phyloP scores from a whole-genome alignment of 148 eudicot species.

The Vaccinium darrowii region DNA sequence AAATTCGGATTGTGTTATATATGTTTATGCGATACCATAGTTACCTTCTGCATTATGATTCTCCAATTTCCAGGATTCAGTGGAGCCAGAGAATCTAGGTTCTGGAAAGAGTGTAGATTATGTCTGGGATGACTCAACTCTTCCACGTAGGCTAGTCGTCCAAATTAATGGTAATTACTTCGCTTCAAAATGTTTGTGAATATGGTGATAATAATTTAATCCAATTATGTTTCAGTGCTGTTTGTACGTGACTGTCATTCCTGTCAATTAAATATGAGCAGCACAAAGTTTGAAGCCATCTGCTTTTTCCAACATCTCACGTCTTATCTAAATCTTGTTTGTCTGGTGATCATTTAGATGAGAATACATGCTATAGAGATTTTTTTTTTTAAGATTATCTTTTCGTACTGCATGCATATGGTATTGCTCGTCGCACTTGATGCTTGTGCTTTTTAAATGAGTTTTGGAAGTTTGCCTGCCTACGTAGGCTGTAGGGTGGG shows the following conservation, averaged over 20 bases:
- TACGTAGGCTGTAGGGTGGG: too few species aligned
- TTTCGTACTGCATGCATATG: not conserved
- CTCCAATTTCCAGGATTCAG: constrained; percentile 58
- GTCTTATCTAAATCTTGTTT: not conserved
- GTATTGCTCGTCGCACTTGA: not conserved
- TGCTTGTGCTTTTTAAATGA: not conserved
- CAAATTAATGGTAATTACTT: constrained; percentile 65
- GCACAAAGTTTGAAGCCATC: not conserved
- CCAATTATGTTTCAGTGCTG: not conserved
- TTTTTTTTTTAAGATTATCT: not conserved
- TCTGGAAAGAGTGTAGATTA: constrained; percentile 55
- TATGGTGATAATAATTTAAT: not conserved
- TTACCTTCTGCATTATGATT: constrained; percentile 11
- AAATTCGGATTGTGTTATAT: not conserved
- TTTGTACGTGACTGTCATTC: not conserved
- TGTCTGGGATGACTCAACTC: constrained; percentile 93
- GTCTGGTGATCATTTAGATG: not conserved
- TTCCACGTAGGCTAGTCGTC: constrained; percentile 77
- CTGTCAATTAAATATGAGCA: not conserved
- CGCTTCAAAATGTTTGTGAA: not conserved
- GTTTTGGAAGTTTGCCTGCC: too few species aligned
- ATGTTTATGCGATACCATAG: not conserved
- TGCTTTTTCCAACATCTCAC: not conserved
- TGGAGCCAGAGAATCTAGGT: constrained; percentile 70
- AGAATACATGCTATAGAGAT: not conserved